Evolutionary conservation across 768 basidiomycete species (phyloP).

Genomic region (Kwoniella bestiolae): DNA sequence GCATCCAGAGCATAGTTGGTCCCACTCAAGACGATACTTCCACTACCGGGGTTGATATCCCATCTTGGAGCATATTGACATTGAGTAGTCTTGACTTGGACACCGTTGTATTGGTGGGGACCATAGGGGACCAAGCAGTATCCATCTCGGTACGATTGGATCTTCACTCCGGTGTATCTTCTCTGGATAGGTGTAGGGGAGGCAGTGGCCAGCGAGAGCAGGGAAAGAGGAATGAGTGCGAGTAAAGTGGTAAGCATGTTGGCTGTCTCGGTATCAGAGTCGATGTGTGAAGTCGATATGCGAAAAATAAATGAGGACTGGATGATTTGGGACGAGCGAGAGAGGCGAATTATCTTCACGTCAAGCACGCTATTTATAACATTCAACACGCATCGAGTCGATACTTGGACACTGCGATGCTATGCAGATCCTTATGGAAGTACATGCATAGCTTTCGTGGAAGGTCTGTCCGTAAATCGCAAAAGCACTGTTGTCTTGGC

Average conservation of each 20-base stretch:
- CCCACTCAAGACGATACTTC: conserved; percentile 18
- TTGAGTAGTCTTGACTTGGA: conserved; percentile 4
- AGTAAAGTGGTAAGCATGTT: neutral
- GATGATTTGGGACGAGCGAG: neutral
- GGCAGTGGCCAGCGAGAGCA: neutral
- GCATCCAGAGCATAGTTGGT: conserved; percentile 23
- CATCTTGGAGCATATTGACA: conserved; percentile 21
- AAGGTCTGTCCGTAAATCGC: no score
- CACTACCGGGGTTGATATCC: conserved; percentile 26
- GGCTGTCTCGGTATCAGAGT: no score
- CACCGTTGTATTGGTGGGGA: conserved; percentile 4
- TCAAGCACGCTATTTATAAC: neutral
- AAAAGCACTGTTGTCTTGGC: no score
- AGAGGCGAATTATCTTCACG: neutral
- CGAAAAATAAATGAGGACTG: no score
- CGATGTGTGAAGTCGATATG: no score
- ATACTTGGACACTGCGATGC: no score
- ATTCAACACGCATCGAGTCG: neutral
- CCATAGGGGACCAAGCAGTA: conserved; percentile 6
- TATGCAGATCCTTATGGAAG: neutral
- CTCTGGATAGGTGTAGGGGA: conserved; percentile 5
- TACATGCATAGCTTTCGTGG: neutral
- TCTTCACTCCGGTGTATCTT: conserved; percentile 15
- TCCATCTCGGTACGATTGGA: conserved; percentile 17
- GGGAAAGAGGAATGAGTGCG: neutral